A percentile compares a stretch with the other conserved stretches of the same genome.
These are phyloP conservation scores for Salmacisia buchloeana DNA, from an alignment of 1,284 basidiomycete genomes.

Conservation along the genomic window DNA sequence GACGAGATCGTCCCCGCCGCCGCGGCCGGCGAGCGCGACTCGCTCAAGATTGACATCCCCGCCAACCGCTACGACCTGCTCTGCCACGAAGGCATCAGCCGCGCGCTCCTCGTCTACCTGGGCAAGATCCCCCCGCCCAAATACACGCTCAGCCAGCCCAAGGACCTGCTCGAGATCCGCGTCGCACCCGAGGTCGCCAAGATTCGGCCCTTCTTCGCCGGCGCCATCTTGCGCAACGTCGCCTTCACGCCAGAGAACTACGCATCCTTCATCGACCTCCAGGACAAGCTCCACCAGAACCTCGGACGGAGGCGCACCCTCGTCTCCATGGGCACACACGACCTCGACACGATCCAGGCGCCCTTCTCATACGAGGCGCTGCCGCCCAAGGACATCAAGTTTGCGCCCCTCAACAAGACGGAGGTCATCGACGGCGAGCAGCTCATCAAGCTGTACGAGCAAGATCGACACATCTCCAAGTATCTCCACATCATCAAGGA, in stretches of 20 bases:
- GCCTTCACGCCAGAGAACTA: constrained; percentile 82
- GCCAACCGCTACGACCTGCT: constrained; percentile 95
- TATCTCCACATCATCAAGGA: constrained; percentile 91
- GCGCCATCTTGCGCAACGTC: constrained; percentile 82
- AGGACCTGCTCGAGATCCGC: constrained; percentile 31
- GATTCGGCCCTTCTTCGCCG: constrained; percentile 85
- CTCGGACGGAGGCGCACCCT: constrained; percentile 82
- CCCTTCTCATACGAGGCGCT: constrained; percentile 90
- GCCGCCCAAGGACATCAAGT: constrained; percentile 82
- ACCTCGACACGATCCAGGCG: constrained; percentile 78
- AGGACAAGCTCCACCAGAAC: constrained; percentile 97
- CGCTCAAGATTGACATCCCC: constrained; percentile 97
- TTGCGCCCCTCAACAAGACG: constrained; percentile 76
- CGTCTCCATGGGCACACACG: constrained; percentile 95
- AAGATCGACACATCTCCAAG: constrained; percentile 82
- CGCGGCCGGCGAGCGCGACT: constrained; percentile 71
- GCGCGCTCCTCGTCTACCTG: constrained; percentile 80
- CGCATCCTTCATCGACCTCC: constrained; percentile 89
- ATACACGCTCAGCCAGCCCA: constrained; percentile 29
- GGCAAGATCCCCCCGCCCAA: constrained; percentile 64
- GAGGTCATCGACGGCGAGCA: constrained; percentile 56
- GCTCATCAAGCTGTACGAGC: constrained; percentile 58
- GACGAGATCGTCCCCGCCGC: constrained; percentile 89
- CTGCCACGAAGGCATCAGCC: constrained; percentile 91
- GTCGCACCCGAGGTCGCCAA: constrained; percentile 44